Base-by-base conservation (phyloP, 768 basidiomycete species). In the Lactarius deliciosus region DNA sequence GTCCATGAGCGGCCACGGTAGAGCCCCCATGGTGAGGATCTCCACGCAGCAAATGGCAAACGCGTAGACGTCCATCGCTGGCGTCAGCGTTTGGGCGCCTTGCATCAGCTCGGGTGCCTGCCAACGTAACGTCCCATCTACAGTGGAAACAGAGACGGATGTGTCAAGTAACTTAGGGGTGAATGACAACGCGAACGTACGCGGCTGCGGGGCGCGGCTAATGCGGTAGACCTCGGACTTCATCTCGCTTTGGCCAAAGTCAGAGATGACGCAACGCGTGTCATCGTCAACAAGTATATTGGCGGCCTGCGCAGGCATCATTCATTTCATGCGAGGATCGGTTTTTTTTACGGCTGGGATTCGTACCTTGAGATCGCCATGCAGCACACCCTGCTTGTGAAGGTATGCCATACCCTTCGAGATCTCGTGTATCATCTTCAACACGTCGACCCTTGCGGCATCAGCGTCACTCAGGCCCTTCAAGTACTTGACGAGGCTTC, bases 161-260 rank as follows among this genome's bases (percentile, higher is more conserved):
- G 50, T 15, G 6, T 25, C 13, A 25, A 22, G 45, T 22, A n/a
- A n/a, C n/a, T n/a, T n/a, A 61, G 2, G 61, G 25, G 54, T 18
- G n/a, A 30, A 58, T 34, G 66, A 32, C 28, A 53, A 34, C 47
- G 8, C 10, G 13, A 30, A 73, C 75, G 7, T 65, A 76, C 77
- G 76, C 22, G 76, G 75, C 7, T 72, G 47, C 6, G 73, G 70
- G 32, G 77, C 77, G 11, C 85, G 85, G 63, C 84, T 88, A 2
- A 89, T 78, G 38, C 83, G 80, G 70, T 81, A 86, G 5, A 84
- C 86, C 73, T 93, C 90, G 18, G 81, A 83, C 76, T 87, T 90
- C 79, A 93, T 86, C 75, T 90, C 87, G 70, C 85, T 88, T 74
- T 93, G 89, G 0, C 90, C 91, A 74, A 95, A 94, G 73, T 94